phyloP scores from a whole-genome alignment of 2,329 filamentous ascomycete genomes.

The Cordyceps sp. region DNA sequence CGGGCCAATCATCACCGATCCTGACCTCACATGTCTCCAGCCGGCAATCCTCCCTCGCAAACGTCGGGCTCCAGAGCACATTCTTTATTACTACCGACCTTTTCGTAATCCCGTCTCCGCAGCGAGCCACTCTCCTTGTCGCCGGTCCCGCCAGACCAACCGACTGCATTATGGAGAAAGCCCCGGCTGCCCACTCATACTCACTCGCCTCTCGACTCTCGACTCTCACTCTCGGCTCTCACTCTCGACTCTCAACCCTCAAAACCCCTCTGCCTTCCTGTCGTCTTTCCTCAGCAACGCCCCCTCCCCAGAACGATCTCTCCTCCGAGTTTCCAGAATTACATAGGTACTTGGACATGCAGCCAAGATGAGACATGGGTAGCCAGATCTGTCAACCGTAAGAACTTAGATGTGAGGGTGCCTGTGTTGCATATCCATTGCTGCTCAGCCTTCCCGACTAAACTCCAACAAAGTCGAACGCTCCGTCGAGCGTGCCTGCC shows the following conservation, averaged over 20 bases:
- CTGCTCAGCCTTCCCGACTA: background rate
- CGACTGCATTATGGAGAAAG: too few relatives aligned
- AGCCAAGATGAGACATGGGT: slow-evolving; percentile 1
- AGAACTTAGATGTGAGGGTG: background rate
- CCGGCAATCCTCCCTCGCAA: too few relatives aligned
- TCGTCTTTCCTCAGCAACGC: background rate
- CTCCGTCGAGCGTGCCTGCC: background rate
- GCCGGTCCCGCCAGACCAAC: background rate
- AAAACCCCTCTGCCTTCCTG: background rate
- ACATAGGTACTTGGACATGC: background rate
- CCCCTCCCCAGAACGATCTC: background rate
- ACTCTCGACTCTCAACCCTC: background rate
- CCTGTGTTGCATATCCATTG: background rate
- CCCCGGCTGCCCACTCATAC: too few relatives aligned
- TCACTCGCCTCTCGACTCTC: background rate
- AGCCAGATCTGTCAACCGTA: slow-evolving; percentile 1
- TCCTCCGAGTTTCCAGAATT: slow-evolving; percentile 2
- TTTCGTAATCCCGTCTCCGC: too few relatives aligned
- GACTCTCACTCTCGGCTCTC: background rate
- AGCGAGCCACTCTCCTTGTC: too few relatives aligned
- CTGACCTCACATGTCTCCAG: too few relatives aligned
- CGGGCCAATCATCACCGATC: too few relatives aligned
- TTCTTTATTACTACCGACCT: too few relatives aligned
- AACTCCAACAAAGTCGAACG: background rate
- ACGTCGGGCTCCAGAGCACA: too few relatives aligned